phyloP scores from a whole-genome alignment of 2,329 filamentous ascomycete genomes.

The Colletotrichum camelliae region DNA sequence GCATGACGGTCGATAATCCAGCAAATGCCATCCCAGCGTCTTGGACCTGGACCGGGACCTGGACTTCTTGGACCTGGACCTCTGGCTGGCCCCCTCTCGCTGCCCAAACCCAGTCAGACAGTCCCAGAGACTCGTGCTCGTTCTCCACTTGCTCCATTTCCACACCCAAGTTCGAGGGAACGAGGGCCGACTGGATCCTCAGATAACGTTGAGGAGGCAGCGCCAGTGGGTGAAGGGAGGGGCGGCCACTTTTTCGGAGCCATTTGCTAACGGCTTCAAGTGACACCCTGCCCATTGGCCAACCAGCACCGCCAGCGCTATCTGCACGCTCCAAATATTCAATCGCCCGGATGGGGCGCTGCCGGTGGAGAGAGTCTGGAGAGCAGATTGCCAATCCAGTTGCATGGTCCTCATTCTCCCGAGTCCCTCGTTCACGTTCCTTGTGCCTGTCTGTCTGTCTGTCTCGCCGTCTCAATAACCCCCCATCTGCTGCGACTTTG shows the following conservation, averaged over 20 bases:
- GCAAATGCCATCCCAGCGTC: not conserved
- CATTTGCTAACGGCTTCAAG: slow-evolving; percentile 22
- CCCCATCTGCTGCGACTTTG: not conserved
- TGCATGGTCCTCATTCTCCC: not conserved
- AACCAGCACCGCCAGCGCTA: slow-evolving; percentile 16
- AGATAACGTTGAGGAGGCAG: slow-evolving; percentile 16
- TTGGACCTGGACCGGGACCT: not conserved
- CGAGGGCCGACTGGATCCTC: not conserved
- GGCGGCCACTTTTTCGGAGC: slow-evolving; percentile 16
- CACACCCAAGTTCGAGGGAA: slow-evolving; percentile 12
- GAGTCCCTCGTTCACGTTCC: not conserved
- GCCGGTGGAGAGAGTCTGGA: slow-evolving; percentile 5
- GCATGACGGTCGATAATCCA: not conserved
- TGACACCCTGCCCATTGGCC: slow-evolving; percentile 13
- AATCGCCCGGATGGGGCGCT: slow-evolving; percentile 8
- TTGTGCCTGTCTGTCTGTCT: not conserved
- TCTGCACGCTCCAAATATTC: slow-evolving; percentile 9
- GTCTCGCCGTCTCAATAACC: not conserved
- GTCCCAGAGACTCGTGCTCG: slow-evolving; percentile 14
- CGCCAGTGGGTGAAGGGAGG: not conserved
- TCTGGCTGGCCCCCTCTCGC: not conserved
- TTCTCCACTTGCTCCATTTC: not conserved
- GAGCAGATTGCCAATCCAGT: slow-evolving; percentile 2
- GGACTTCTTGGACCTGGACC: not conserved
- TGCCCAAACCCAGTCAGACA: not conserved